These are phyloP conservation scores for Leucoagaricus sp. DNA, from an alignment of 1,284 basidiomycete species.

Conservation along the genomic window DNA sequence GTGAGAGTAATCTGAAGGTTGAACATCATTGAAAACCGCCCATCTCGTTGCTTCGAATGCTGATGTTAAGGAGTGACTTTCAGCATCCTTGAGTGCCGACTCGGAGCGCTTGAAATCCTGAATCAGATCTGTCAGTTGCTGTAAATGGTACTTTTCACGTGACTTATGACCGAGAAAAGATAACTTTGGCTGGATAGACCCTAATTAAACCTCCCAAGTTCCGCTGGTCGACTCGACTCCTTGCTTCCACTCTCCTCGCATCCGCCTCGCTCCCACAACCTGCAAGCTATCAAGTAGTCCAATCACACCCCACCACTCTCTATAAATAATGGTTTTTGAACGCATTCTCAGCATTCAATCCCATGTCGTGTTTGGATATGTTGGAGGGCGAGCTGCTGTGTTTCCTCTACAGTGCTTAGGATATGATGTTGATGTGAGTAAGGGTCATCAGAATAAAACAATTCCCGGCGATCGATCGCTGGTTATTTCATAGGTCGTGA, in stretches of 20 bases:
- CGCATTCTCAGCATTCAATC: conserved; percentile 86
- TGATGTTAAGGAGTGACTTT: no score
- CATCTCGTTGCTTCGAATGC: no score
- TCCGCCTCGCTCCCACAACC: neutral
- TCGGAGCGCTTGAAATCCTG: no score
- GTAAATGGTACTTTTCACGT: no score
- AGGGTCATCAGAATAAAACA: neutral
- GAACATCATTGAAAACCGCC: no score
- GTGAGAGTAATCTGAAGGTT: no score
- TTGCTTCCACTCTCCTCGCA: neutral
- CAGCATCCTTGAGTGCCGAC: no score
- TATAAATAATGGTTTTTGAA: conserved; percentile 21
- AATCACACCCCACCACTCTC: neutral
- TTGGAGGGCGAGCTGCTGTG: conserved; percentile 93
- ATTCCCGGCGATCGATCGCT: neutral
- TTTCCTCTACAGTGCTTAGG: conserved; percentile 95
- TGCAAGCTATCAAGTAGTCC: neutral
- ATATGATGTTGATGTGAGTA: conserved; percentile 92
- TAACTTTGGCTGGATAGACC: neutral
- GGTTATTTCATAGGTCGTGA: conserved; percentile 67
- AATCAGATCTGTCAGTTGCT: no score
- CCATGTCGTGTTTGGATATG: conserved; percentile 94
- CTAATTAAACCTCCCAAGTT: neutral
- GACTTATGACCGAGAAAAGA: neutral
- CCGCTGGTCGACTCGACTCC: neutral